phyloP scores from a whole-genome alignment of 176 grass and related monocot genomes.

The Melocanna baccifera region DNA sequence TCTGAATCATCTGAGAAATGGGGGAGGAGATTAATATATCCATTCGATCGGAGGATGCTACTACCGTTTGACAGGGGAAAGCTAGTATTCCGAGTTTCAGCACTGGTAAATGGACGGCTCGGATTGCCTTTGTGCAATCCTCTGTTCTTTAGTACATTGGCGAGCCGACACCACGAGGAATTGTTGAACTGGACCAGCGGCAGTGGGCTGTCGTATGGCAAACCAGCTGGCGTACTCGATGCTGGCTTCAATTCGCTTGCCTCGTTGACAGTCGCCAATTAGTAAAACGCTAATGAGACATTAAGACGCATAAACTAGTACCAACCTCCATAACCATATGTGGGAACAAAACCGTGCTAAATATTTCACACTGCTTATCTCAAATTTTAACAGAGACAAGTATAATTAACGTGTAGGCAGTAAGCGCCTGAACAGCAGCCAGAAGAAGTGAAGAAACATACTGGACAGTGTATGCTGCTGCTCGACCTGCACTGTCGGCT shows the following conservation, averaged over 20 bases:
- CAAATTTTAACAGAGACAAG: background rate
- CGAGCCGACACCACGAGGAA: conserved; percentile 22
- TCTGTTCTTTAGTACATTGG: background rate
- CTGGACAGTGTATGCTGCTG: background rate
- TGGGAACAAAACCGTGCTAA: background rate
- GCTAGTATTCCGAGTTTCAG: background rate
- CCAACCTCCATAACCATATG: background rate
- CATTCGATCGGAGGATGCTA: background rate
- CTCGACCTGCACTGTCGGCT: conserved; percentile 8
- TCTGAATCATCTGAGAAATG: background rate
- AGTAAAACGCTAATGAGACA: conserved; percentile 10
- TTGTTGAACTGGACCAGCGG: conserved; percentile 13
- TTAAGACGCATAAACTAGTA: conserved; percentile 19
- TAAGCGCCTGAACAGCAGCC: background rate
- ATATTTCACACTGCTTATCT: background rate
- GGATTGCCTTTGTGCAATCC: background rate
- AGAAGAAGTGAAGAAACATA: background rate
- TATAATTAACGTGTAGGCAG: background rate
- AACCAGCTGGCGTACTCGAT: conserved; percentile 45
- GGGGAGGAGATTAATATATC: background rate
- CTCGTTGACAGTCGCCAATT: background rate
- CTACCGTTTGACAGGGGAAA: background rate
- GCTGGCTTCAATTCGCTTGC: conserved; percentile 30
- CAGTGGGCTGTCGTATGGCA: conserved; percentile 32
- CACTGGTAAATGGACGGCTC: background rate